Percentiles rank a stretch among this genome's conserved stretches.
Evolutionary conservation across 768 basidiomycete genomes (phyloP).

Genomic region (Lentinula guzmanii): DNA sequence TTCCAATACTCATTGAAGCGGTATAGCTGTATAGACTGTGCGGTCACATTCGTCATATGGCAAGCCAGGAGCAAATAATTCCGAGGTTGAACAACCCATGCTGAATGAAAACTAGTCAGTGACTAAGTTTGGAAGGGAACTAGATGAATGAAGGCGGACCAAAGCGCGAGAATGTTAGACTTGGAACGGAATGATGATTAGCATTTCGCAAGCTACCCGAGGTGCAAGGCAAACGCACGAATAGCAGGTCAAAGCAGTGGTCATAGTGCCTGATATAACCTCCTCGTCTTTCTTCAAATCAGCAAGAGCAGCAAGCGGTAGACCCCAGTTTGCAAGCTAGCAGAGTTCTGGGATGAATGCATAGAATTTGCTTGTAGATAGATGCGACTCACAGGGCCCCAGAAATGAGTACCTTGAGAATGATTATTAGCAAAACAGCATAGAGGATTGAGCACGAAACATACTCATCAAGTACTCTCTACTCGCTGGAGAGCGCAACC

Average conservation of each 20-base stretch:
- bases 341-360: background rate
- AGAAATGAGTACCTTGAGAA: constrained; percentile 85
- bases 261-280: constrained; percentile 96
- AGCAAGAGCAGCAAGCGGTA: constrained; percentile 87
- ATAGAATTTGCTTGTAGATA: background rate
- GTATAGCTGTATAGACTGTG: constrained; percentile 76
- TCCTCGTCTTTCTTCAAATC: constrained; percentile 95
- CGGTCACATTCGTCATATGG: constrained; percentile 85
- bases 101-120: constrained; percentile 30
- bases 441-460: constrained; percentile 22
- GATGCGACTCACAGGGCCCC: constrained; percentile 80
- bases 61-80: constrained; percentile 96
- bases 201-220: constrained; percentile 4
- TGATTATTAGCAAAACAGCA: constrained; percentile 6
- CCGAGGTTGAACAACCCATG: constrained; percentile 92
- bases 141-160: constrained; percentile 39
- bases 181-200: constrained; percentile 13
- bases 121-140: constrained; percentile 1
- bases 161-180: constrained; percentile 91
- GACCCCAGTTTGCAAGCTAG: constrained; percentile 97
- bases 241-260: constrained; percentile 81
- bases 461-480: constrained; percentile 93
- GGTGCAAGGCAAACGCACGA: constrained; percentile 62
- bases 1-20: constrained; percentile 93
- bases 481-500: constrained; percentile 88